Evolutionary conservation across 2,329 filamentous ascomycete species (phyloP).

Genomic region (Diaporthe vaccinii): DNA sequence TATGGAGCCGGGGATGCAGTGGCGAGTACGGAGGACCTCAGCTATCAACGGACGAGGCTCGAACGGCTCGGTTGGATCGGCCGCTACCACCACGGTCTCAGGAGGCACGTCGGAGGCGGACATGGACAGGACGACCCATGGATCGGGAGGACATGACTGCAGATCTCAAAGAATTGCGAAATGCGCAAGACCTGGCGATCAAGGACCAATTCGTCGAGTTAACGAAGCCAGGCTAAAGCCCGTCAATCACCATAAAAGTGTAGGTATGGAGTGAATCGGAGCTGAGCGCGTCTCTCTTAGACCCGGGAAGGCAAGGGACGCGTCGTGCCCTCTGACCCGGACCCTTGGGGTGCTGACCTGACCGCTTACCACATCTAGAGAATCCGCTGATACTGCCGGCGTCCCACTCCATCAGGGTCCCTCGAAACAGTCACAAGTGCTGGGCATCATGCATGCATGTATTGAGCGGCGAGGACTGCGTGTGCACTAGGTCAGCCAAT

Average conservation of each 20-base stretch:
- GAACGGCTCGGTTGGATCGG: conserved; percentile 45
- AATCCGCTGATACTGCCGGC: conserved; percentile 5
- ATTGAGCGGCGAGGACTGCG: background rate
- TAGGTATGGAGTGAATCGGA: background rate
- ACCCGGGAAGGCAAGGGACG: background rate
- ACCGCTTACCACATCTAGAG: conserved; percentile 19
- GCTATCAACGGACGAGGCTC: conserved; percentile 57
- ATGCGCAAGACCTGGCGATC: background rate
- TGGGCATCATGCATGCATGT: conserved; percentile 19
- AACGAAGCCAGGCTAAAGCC: background rate
- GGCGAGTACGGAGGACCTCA: conserved; percentile 63
- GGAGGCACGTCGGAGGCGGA: conserved; percentile 11
- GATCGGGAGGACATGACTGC: conserved; percentile 32
- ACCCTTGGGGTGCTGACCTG: background rate
- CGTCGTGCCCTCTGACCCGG: conserved; percentile 12
- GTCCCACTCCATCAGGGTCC: conserved; percentile 29
- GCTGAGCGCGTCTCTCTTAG: conserved; percentile 4
- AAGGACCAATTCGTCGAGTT: background rate
- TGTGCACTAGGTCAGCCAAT: background rate
- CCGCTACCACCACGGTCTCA: conserved; percentile 43
- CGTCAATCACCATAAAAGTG: too few species aligned
- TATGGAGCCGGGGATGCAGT: conserved; percentile 61
- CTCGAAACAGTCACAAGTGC: conserved; percentile 23
- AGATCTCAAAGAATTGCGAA: background rate
- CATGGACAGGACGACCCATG: conserved; percentile 23